Percentiles rank a stretch among this genome's conserved stretches.
Conservation (phyloP, 768 basidiomycete genomes). For the Rhodotorula babjevae region DNA sequence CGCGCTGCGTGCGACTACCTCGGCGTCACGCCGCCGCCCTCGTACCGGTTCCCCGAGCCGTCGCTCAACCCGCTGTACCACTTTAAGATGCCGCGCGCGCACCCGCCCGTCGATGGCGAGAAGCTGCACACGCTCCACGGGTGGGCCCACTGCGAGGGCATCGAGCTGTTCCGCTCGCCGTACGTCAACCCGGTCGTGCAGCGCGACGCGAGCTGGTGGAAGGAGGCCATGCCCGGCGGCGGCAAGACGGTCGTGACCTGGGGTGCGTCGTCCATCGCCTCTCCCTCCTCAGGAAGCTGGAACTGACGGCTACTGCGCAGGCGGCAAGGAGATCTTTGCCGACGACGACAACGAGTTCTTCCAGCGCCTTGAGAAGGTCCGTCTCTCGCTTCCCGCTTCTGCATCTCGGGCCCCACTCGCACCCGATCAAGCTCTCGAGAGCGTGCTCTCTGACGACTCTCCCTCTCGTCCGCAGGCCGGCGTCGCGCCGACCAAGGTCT, state of each 20-base stretch:
- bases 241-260: slow-evolving; percentile 33
- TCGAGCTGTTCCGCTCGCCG: slow-evolving; percentile 23
- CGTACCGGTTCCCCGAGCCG: slow-evolving; percentile 11
- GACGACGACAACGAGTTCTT: slow-evolving; percentile 28
- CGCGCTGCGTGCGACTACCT: slow-evolving; percentile 29
- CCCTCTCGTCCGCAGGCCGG: slow-evolving; percentile 7
- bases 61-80: slow-evolving; percentile 9
- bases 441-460: background rate
- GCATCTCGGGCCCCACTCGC: too few relatives aligned
- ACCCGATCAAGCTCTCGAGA: too few relatives aligned
- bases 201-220: slow-evolving; percentile 26
- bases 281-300: background rate
- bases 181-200: slow-evolving; percentile 25
- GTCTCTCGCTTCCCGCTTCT: too few relatives aligned
- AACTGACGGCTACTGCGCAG: background rate
- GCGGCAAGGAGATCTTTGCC: slow-evolving; percentile 25
- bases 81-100: slow-evolving; percentile 3
- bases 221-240: slow-evolving; percentile 19
- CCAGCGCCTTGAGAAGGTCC: background rate
- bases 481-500: slow-evolving; percentile 8
- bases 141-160: slow-evolving; percentile 5
- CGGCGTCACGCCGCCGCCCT: slow-evolving; percentile 13
- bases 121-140: slow-evolving; percentile 1
- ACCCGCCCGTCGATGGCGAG: background rate
- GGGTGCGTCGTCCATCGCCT: background rate